A percentile compares a stretch with the other conserved stretches of the same genome.
These are phyloP conservation scores for Diaporthe sp. DNA, from an alignment of 2,329 filamentous ascomycete genomes.

Conservation along the genomic window DNA sequence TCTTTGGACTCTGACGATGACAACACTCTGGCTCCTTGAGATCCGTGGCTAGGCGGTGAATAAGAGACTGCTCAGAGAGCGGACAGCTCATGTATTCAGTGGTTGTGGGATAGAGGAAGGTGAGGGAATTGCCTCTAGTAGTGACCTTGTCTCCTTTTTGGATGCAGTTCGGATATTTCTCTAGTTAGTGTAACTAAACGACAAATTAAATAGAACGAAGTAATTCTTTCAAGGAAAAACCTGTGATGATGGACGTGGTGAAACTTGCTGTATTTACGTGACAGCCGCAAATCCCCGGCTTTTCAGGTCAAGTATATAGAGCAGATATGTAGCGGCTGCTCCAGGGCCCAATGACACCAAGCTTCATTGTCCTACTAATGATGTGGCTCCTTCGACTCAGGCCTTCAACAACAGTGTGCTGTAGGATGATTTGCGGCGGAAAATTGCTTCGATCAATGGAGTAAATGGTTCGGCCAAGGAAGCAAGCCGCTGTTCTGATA, in stretches of 20 bases:
- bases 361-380: slow-evolving; percentile 53
- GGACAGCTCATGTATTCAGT: neutral
- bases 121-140: no score
- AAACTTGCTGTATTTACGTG: neutral
- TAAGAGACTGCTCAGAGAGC: neutral
- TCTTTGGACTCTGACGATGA: neutral
- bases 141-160: neutral
- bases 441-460: neutral
- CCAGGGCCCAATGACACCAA: no score
- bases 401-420: slow-evolving; percentile 53
- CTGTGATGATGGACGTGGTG: neutral
- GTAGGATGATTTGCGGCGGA: neutral
- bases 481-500: neutral
- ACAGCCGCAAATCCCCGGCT: neutral
- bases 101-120: neutral
- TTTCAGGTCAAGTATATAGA: no score
- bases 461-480: neutral
- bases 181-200: neutral
- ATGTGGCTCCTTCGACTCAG: slow-evolving; percentile 60
- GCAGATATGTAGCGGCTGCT: no score
- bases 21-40: neutral
- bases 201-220: neutral
- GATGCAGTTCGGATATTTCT: neutral
- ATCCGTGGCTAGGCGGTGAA: neutral
- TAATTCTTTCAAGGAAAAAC: neutral